Conservation (phyloP, 2,329 filamentous ascomycete species). For the Fusarium buharicum region DNA sequence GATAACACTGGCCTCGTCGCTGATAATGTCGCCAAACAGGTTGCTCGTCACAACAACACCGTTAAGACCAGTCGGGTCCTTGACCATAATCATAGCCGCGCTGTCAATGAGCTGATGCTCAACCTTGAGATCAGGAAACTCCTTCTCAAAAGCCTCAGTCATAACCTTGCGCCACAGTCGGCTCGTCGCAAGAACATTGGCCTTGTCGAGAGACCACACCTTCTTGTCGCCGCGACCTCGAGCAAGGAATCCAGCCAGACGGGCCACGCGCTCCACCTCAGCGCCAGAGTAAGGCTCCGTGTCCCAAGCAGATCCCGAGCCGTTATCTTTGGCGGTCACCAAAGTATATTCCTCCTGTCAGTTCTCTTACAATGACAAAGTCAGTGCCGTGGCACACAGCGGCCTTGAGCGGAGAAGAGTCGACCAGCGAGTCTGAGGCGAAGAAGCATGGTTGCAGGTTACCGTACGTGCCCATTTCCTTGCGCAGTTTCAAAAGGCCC, state of each 20-base stretch:
- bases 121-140: slow-evolving; percentile 87
- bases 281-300: slow-evolving; percentile 85
- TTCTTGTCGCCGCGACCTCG: slow-evolving; percentile 73
- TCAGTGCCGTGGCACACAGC: slow-evolving; percentile 87
- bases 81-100: slow-evolving; percentile 98
- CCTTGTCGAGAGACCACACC: slow-evolving; percentile 93
- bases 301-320: slow-evolving; percentile 79
- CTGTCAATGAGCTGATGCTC: slow-evolving; percentile 94
- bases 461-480: slow-evolving; percentile 92
- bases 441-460: slow-evolving; percentile 98
- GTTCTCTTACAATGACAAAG: slow-evolving; percentile 91
- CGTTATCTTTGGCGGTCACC: slow-evolving; percentile 79
- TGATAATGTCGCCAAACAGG: slow-evolving; percentile 95
- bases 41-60: slow-evolving; percentile 94
- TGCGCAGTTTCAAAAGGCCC: slow-evolving; percentile 89
- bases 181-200: slow-evolving; percentile 92
- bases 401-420: slow-evolving; percentile 86
- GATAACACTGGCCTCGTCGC: slow-evolving; percentile 94
- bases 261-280: slow-evolving; percentile 89
- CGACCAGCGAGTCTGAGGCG: slow-evolving; percentile 84
- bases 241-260: slow-evolving; percentile 84
- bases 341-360: slow-evolving; percentile 96
- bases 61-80: slow-evolving; percentile 88
- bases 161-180: slow-evolving; percentile 90
- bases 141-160: slow-evolving; percentile 82